A percentile compares a stretch with the other conserved stretches of the same genome.
These are phyloP conservation scores for Pilatotrama ljubarskyi DNA, from an alignment of 768 basidiomycete genomes.

Conservation along the genomic window DNA sequence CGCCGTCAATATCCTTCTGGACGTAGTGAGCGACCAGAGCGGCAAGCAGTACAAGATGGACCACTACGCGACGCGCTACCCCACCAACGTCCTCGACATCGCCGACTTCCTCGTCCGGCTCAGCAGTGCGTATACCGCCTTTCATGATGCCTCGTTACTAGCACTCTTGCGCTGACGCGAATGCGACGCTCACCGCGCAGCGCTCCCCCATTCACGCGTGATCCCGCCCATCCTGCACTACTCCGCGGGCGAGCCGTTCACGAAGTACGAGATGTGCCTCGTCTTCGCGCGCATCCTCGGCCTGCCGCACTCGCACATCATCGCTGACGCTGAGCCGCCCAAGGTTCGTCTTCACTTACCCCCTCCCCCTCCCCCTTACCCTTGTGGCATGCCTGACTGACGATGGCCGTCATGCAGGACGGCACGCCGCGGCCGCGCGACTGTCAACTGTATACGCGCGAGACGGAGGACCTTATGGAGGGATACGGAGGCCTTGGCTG, in stretches of 20 bases:
- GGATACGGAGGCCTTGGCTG: slow-evolving; percentile 55
- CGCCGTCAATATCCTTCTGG: slow-evolving; percentile 86
- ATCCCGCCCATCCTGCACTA: slow-evolving; percentile 84
- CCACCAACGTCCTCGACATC: slow-evolving; percentile 88
- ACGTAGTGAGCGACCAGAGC: slow-evolving; percentile 83
- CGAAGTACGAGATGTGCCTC: slow-evolving; percentile 92
- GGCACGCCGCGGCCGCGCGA: slow-evolving; percentile 79
- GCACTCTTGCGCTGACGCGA: neutral
- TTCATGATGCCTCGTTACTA: neutral
- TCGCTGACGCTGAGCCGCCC: slow-evolving; percentile 69
- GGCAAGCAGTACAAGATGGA: slow-evolving; percentile 95
- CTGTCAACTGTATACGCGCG: slow-evolving; percentile 73
- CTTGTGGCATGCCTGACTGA: no score
- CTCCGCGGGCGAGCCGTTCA: slow-evolving; percentile 77
- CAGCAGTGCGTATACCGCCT: slow-evolving; percentile 47
- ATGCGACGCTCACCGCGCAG: slow-evolving; percentile 36
- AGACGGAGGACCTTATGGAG: slow-evolving; percentile 62
- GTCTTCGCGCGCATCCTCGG: slow-evolving; percentile 71
- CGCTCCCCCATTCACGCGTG: slow-evolving; percentile 32
- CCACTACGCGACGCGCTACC: slow-evolving; percentile 89
- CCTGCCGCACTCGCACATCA: slow-evolving; percentile 72
- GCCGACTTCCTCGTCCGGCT: slow-evolving; percentile 81
- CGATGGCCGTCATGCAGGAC: slow-evolving; percentile 35
- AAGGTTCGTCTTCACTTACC: no score
- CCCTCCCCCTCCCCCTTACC: neutral